Evolutionary conservation across 768 basidiomycete genomes (phyloP).

Genomic region (Russula sp.): DNA sequence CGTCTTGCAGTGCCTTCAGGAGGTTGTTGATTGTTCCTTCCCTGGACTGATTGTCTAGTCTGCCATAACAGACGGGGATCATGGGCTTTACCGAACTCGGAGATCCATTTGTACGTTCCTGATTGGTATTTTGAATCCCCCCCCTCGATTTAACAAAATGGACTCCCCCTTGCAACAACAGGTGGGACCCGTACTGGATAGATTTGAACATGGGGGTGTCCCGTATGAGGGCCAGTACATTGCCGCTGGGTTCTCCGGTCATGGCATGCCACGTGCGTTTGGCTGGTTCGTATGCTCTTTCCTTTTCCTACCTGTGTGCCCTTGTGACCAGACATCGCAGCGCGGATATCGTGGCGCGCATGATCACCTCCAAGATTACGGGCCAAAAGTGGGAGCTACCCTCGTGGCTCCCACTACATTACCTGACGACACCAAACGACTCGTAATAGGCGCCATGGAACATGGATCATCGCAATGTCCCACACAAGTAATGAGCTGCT

Average conservation of each 20-base stretch:
- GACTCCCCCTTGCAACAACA: constrained; percentile 29
- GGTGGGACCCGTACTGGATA: constrained; percentile 55
- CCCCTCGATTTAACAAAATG: not conserved
- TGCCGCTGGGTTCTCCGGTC: constrained; percentile 65
- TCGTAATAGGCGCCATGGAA: not conserved
- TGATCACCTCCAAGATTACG: constrained; percentile 45
- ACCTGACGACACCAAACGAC: constrained; percentile 24
- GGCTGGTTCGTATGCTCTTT: constrained; percentile 43
- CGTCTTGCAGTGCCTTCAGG: constrained; percentile 19
- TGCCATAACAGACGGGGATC: constrained; percentile 58
- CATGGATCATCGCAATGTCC: not conserved
- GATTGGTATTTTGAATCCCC: not conserved
- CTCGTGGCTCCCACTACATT: constrained; percentile 50
- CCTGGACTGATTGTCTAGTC: not conserved
- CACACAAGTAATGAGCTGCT: not conserved
- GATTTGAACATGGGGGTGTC: constrained; percentile 15
- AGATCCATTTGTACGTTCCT: constrained; percentile 57
- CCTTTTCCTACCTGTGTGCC: not conserved
- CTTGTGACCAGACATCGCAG: constrained; percentile 29
- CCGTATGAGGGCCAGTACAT: constrained; percentile 56
- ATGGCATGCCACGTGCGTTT: constrained; percentile 75
- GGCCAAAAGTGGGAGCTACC: constrained; percentile 44
- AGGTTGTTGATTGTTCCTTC: not conserved
- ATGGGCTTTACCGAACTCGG: constrained; percentile 61
- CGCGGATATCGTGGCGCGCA: constrained; percentile 53